These are phyloP conservation scores for Eucalyptus brandiana DNA, from an alignment of 345 rosid species.

Conservation along the genomic window DNA sequence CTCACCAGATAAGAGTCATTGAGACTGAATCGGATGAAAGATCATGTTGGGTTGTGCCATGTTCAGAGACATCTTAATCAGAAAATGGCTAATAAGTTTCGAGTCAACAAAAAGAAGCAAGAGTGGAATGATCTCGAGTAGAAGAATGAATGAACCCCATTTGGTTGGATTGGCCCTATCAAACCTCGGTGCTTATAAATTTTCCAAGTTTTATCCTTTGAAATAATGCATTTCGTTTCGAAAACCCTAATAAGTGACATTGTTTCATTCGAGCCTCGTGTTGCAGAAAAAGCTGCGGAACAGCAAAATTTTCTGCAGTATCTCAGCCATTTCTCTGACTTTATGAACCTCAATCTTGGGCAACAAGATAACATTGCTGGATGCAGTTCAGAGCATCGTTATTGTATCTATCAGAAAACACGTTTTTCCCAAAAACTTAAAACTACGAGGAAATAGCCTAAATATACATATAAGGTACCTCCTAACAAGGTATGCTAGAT, in stretches of 20 bases:
- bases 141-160: background rate
- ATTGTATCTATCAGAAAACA: background rate
- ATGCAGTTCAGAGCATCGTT: background rate
- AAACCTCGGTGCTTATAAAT: background rate
- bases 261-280: background rate
- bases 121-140: too few relatives aligned
- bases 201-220: background rate
- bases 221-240: background rate
- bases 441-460: background rate
- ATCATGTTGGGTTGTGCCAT: background rate
- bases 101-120: background rate
- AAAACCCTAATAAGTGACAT: background rate
- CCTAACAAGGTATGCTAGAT: background rate
- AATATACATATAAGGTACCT: background rate
- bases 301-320: background rate
- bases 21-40: background rate
- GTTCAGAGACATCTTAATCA: background rate
- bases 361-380: background rate
- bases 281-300: background rate
- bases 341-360: background rate
- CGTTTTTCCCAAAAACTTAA: background rate
- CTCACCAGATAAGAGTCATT: background rate
- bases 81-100: background rate
- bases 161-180: background rate
- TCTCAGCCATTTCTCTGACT: background rate